Conservation (phyloP, 2,329 filamentous ascomycete genomes). For the Coniochaeta sp. region DNA sequence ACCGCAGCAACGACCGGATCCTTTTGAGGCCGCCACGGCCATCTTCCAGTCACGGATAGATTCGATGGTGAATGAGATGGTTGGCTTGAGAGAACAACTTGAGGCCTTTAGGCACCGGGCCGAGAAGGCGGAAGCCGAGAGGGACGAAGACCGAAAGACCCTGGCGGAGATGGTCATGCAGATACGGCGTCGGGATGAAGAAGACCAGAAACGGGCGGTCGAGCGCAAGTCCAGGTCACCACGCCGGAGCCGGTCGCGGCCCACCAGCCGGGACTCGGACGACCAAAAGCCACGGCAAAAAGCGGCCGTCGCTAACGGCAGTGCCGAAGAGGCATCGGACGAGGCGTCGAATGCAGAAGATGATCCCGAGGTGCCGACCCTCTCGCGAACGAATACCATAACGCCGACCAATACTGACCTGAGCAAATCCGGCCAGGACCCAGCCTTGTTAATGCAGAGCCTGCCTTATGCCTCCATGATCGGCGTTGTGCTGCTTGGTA, state of each 20-base stretch:
- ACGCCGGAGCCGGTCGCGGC: conserved; percentile 23
- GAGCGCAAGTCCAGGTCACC: conserved; percentile 32
- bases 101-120: conserved; percentile 71
- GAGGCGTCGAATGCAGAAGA: conserved; percentile 4
- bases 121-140: conserved; percentile 73
- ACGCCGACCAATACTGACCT: conserved; percentile 29
- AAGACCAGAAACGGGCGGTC: conserved; percentile 38
- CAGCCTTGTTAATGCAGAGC: conserved; percentile 40
- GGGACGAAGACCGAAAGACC: conserved; percentile 63
- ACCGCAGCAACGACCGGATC: conserved; percentile 18
- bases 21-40: conserved; percentile 25
- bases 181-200: conserved; percentile 61
- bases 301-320: conserved; percentile 15
- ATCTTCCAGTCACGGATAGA: conserved; percentile 67
- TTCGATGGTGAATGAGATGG: conserved; percentile 71
- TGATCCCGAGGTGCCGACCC: conserved; percentile 29
- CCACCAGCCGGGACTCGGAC: conserved; percentile 11
- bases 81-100: conserved; percentile 71
- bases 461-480: conserved; percentile 77
- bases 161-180: conserved; percentile 83
- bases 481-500: conserved; percentile 72
- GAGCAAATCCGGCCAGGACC: conserved; percentile 33
- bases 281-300: conserved; percentile 11
- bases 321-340: conserved; percentile 9
- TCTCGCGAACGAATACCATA: conserved; percentile 42